Evolutionary conservation across 805 yeast genomes (phyloP).

Genomic region (Jamesozyma rosinii): DNA sequence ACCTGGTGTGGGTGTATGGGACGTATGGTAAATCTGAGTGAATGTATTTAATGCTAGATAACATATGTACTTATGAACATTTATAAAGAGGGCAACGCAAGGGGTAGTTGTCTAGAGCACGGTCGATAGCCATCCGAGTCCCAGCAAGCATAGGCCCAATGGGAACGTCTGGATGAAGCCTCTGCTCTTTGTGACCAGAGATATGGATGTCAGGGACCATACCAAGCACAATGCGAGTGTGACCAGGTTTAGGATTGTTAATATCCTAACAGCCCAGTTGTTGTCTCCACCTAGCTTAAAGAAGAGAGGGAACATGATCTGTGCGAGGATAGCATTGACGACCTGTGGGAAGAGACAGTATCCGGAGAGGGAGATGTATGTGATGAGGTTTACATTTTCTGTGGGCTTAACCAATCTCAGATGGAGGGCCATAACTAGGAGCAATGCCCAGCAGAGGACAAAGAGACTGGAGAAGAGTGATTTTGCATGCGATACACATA

Average conservation of each 20-base stretch:
- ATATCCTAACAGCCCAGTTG: constrained; percentile 13
- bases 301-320: constrained; percentile 21
- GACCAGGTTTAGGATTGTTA: constrained; percentile 13
- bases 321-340: constrained; percentile 19
- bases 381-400: constrained; percentile 20
- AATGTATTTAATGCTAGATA: too few relatives aligned
- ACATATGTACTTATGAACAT: neutral
- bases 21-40: too few relatives aligned
- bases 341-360: constrained; percentile 31
- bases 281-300: constrained; percentile 8
- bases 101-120: constrained; percentile 9
- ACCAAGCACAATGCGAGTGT: constrained; percentile 12
- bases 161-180: constrained; percentile 23
- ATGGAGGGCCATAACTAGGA: constrained; percentile 26
- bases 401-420: constrained; percentile 21
- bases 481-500: constrained; percentile 26
- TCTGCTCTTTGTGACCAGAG: constrained; percentile 19
- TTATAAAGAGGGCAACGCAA: too few relatives aligned
- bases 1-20: too few relatives aligned
- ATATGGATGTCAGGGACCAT: constrained; percentile 23
- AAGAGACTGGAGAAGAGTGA: constrained; percentile 28
- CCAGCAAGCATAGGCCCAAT: constrained; percentile 18
- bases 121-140: constrained; percentile 23
- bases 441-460: constrained; percentile 24
- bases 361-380: constrained; percentile 28